phyloP scores from a whole-genome alignment of 345 rosid genomes.

The Anastatica hierochuntica region DNA sequence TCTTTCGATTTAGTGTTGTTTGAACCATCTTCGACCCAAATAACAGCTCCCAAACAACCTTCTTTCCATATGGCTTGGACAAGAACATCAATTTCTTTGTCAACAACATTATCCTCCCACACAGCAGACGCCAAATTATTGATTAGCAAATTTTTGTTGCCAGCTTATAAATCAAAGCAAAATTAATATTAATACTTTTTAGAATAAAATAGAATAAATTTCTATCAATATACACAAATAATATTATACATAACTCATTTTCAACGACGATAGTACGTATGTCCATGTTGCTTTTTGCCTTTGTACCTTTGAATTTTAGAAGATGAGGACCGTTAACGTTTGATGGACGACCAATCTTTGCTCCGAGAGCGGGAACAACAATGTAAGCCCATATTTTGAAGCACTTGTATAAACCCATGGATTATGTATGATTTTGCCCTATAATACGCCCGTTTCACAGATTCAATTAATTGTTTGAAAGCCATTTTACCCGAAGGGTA shows the following conservation, averaged over 20 bases:
- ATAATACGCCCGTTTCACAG: neutral
- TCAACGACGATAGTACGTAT: neutral
- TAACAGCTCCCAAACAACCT: neutral
- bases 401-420: neutral
- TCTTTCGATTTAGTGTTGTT: neutral
- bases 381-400: neutral
- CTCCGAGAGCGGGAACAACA: neutral
- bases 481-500: neutral
- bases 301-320: neutral
- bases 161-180: no score
- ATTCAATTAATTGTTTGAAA: neutral
- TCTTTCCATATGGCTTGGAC: neutral
- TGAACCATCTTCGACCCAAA: neutral
- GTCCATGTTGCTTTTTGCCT: neutral
- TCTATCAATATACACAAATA: neutral
- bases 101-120: neutral
- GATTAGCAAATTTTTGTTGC: no score
- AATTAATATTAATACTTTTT: no score
- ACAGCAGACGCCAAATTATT: no score
- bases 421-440: neutral
- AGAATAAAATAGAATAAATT: no score
- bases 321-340: neutral
- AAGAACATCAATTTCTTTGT: neutral
- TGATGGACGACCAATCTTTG: neutral
- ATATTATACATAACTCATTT: neutral